Conservation (phyloP, 108 stramenopile genomes). For the Nannochloropsis gaditana region DNA sequence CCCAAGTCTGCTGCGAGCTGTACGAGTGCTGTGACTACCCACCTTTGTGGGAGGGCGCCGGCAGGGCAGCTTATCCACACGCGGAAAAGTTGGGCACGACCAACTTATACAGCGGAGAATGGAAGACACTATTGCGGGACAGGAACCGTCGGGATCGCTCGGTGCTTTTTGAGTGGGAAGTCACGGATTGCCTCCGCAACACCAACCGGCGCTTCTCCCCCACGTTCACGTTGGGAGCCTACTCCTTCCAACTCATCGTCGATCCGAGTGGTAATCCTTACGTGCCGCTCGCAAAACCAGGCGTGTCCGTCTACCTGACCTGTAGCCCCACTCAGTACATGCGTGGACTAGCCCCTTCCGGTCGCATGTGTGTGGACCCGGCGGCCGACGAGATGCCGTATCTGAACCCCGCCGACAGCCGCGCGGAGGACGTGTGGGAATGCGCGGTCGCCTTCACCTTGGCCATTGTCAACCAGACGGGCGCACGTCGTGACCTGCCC, state of each 20-base stretch:
- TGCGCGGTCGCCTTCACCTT: background rate
- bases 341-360: background rate
- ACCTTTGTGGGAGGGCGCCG: background rate
- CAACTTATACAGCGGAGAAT: constrained; percentile 11
- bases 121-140: background rate
- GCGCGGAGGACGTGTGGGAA: background rate
- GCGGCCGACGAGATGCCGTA: background rate
- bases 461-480: background rate
- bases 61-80: background rate
- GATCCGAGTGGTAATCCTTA: constrained; percentile 5
- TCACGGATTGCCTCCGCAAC: background rate
- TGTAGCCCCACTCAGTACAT: background rate
- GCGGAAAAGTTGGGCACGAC: background rate
- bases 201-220: background rate
- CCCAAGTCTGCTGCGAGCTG: constrained; percentile 7
- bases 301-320: background rate
- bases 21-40: constrained; percentile 3
- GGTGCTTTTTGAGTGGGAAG: constrained; percentile 10
- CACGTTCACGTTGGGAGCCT: background rate
- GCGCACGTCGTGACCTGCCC: background rate
- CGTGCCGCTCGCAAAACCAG: background rate
- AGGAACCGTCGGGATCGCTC: background rate
- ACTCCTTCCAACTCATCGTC: constrained; percentile 14
- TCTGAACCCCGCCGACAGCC: background rate
- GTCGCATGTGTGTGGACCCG: background rate